Evolutionary conservation across 129 eudicot genomes (phyloP).

Genomic region (Chrysanthemum makinoi): DNA sequence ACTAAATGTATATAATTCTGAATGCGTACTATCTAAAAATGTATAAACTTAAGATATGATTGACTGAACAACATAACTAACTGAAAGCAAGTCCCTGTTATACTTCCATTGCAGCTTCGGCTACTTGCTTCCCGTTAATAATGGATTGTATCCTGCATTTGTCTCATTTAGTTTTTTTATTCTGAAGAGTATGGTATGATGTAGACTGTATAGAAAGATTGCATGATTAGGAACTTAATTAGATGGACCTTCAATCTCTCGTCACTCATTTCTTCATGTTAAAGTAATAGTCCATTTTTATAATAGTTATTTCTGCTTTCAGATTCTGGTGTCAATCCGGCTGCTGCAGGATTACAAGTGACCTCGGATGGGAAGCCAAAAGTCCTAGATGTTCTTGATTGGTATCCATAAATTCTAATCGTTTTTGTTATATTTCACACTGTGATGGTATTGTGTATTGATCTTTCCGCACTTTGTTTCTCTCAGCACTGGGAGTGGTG

Average conservation of each 20-base stretch:
- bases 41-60: background rate
- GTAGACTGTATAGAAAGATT: too few relatives aligned
- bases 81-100: background rate
- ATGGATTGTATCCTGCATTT: too few relatives aligned
- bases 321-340: conserved; percentile 99
- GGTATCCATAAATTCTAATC: conserved; percentile 45
- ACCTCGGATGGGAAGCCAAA: conserved; percentile 97
- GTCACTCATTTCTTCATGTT: background rate
- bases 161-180: too few relatives aligned
- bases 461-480: background rate
- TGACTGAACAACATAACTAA: background rate
- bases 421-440: background rate
- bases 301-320: conserved; percentile 26
- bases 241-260: background rate
- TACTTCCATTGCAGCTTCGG: background rate
- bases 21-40: background rate
- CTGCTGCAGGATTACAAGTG: conserved; percentile 83
- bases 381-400: conserved; percentile 87
- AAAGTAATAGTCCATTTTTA: conserved; percentile 3
- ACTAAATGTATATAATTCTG: background rate
- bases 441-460: background rate
- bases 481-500: conserved; percentile 92
- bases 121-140: background rate
- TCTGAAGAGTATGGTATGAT: too few relatives aligned
- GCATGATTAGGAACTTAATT: too few relatives aligned